Base-by-base conservation (phyloP, 164 flowering plant species). In the Cinnamomum chago region DNA sequence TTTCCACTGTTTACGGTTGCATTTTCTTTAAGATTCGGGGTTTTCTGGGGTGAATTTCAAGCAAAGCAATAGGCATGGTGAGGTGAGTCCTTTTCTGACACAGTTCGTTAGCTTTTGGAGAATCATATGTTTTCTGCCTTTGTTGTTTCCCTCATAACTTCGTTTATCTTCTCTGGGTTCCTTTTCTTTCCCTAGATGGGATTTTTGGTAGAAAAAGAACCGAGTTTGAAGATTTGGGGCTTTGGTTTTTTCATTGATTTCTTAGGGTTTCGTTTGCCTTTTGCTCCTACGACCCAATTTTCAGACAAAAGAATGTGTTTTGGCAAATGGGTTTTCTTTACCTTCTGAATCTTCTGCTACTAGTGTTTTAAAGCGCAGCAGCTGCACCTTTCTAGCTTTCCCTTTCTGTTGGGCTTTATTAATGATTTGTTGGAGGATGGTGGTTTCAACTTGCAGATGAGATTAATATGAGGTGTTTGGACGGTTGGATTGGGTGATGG, bases 1-100 rank as follows among this genome's bases (percentile, higher is more conserved):
- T 50, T 55, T 5, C 20, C 20, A 55, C 60, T 18, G 20, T 35
- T 77, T 62, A 68, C 65, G 78, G 67, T 80, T 66, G 68, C 68
- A 66, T 66, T 66, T 66, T 66, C 35, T 30, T 66, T 27, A 75
- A 79, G 76, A 72, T 64, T 84, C 76, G 79, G 81, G 23, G 71
- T 73, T 75, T 75, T 62, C 51, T 77, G 80, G 84, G 79, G 81
- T 84, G 80, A 76, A 82, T 85, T 85, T 85, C 78, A 87, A 82
- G 86, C 72, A 70, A 76, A 70, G 72, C 76, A 75, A 33, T 27
- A 66, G 40, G 60, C 78, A 67, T 47, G 62, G 25, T 27, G 35
- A 25, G 62, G 25, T 27, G 35, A 25, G 70, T 65, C 70, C 17
- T 65, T 65, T 73, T 35, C 47, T 35, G 47, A 35, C 47, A 35